Percentiles rank a stretch among this genome's conserved stretches.
Evolutionary conservation across 2,329 filamentous ascomycete species (phyloP).

Genomic region (Chaetothyriales sp.): DNA sequence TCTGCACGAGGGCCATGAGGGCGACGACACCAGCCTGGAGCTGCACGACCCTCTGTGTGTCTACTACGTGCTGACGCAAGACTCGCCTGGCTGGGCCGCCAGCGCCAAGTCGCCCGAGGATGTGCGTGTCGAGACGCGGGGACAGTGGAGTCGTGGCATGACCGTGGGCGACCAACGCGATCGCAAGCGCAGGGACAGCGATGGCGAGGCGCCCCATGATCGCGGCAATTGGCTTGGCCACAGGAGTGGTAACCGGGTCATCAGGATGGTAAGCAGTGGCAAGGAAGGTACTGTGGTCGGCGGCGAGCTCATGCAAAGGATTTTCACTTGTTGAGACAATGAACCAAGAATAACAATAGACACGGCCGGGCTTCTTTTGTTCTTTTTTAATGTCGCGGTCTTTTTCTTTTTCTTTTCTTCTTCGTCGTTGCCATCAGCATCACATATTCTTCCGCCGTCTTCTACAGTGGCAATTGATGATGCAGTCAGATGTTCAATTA

Average conservation of each 20-base stretch:
- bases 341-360: not conserved
- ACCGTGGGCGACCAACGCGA: conserved; percentile 64
- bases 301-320: not conserved
- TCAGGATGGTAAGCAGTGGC: conserved; percentile 48
- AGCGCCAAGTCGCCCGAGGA: conserved; percentile 51
- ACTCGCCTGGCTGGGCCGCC: conserved; percentile 25
- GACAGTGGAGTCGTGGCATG: conserved; percentile 91
- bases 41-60: conserved; percentile 66
- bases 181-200: conserved; percentile 29
- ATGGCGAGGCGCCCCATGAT: conserved; percentile 52
- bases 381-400: not conserved
- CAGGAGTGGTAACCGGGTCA: conserved; percentile 62
- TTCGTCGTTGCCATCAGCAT: not conserved
- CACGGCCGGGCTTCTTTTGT: not conserved
- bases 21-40: conserved; percentile 41
- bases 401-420: not conserved
- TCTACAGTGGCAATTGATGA: not conserved
- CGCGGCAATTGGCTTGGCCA: conserved; percentile 59
- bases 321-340: not conserved
- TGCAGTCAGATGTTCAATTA: not conserved
- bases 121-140: conserved; percentile 72
- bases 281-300: not conserved
- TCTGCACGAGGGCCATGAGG: conserved; percentile 40
- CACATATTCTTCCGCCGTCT: too few relatives aligned
- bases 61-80: conserved; percentile 55